A percentile compares a stretch with the other conserved stretches of the same genome.
Evolutionary conservation across 352 stramenopile genomes (phyloP).

Genomic region (Globisporangium spiculum): DNA sequence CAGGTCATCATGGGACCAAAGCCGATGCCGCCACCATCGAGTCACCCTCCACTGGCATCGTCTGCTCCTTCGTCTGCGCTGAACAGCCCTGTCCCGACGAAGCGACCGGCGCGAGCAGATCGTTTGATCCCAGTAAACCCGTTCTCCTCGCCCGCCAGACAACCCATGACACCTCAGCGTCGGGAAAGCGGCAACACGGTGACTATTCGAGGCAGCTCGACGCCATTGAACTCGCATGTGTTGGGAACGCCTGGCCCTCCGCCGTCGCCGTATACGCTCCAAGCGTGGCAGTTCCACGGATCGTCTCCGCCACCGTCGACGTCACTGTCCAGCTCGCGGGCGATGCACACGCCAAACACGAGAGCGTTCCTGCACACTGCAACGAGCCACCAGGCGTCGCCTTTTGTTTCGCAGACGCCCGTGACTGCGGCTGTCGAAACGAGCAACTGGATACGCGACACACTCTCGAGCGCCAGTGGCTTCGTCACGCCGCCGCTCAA

Average conservation of each 20-base stretch:
- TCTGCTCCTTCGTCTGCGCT: slow-evolving; percentile 10
- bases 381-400: slow-evolving; percentile 36
- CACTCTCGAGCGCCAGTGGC: slow-evolving; percentile 26
- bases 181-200: slow-evolving; percentile 21
- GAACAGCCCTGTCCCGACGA: slow-evolving; percentile 14
- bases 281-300: slow-evolving; percentile 73
- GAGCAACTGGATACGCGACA: slow-evolving; percentile 80
- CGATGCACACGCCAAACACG: slow-evolving; percentile 31
- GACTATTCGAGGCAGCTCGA: slow-evolving; percentile 29
- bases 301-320: slow-evolving; percentile 42
- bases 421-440: slow-evolving; percentile 80
- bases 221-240: slow-evolving; percentile 11
- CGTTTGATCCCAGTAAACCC: slow-evolving; percentile 17
- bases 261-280: slow-evolving; percentile 41
- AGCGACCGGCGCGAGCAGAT: slow-evolving; percentile 13
- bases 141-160: slow-evolving; percentile 35
- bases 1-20: slow-evolving; percentile 35
- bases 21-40: slow-evolving; percentile 11
- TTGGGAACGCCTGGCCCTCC: slow-evolving; percentile 16
- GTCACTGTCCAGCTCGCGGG: slow-evolving; percentile 15
- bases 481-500: slow-evolving; percentile 46
- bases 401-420: slow-evolving; percentile 56
- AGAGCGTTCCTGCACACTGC: slow-evolving; percentile 24
- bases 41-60: slow-evolving; percentile 11
- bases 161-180: slow-evolving; percentile 33